phyloP scores from a whole-genome alignment of 1,139 yeast species.

The Scheffersomyces insectosa region DNA sequence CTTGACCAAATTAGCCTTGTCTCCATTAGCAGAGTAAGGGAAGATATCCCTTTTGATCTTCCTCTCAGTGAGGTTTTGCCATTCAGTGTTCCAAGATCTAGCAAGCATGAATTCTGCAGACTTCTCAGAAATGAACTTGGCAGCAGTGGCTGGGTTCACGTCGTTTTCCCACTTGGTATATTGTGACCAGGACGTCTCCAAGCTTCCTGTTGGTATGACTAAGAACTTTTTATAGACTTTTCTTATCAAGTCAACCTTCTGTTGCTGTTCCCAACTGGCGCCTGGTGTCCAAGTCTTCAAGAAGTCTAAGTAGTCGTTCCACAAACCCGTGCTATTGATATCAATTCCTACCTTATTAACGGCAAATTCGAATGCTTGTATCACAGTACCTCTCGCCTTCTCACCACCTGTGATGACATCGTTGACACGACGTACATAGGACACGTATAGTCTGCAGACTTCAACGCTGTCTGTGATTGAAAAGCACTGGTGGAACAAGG shows the following conservation, averaged over 20 bases:
- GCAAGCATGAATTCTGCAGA: constrained; percentile 91
- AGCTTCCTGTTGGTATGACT: constrained; percentile 67
- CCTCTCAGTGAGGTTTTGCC: constrained; percentile 57
- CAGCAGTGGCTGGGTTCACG: constrained; percentile 71
- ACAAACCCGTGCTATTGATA: constrained; percentile 66
- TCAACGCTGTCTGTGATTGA: constrained; percentile 60
- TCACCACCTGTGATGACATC: constrained; percentile 84
- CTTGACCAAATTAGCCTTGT: constrained; percentile 24
- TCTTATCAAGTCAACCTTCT: constrained; percentile 74
- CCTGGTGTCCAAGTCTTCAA: constrained; percentile 76
- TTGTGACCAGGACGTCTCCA: constrained; percentile 79
- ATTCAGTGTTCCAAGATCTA: constrained; percentile 74
- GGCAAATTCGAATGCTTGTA: constrained; percentile 86
- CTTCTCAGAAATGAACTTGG: constrained; percentile 81
- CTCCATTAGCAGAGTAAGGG: constrained; percentile 27
- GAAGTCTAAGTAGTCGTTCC: constrained; percentile 85
- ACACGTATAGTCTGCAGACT: constrained; percentile 73
- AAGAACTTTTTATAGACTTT: constrained; percentile 72
- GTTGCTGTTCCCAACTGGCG: constrained; percentile 86
- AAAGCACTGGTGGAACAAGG: constrained; percentile 62
- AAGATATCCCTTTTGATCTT: constrained; percentile 34
- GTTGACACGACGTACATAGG: constrained; percentile 77
- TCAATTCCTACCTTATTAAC: constrained; percentile 78
- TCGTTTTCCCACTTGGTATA: constrained; percentile 85
- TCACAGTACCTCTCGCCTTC: constrained; percentile 71